phyloP scores from a whole-genome alignment of 2,329 filamentous ascomycete species.

The Diaporthe velutina region DNA sequence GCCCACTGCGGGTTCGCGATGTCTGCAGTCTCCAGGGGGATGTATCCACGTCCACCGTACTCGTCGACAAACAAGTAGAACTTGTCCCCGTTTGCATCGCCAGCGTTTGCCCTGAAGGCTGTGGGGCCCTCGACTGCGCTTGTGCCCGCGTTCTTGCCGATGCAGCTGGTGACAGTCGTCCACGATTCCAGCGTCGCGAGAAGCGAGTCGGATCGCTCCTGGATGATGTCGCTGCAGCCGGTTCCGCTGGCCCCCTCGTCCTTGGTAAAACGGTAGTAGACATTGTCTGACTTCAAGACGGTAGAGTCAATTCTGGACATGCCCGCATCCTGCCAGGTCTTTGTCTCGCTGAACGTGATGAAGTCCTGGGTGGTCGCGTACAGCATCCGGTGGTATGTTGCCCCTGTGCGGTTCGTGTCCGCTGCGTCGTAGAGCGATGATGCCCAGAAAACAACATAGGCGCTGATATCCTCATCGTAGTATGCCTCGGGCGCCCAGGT shows the following conservation, averaged over 20 bases:
- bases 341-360: slow-evolving; percentile 60
- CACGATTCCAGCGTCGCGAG: slow-evolving; percentile 57
- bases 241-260: slow-evolving; percentile 63
- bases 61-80: slow-evolving; percentile 70
- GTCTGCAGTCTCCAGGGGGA: slow-evolving; percentile 64
- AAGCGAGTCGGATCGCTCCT: slow-evolving; percentile 60
- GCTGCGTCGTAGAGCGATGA: slow-evolving; percentile 56
- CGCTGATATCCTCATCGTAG: slow-evolving; percentile 50
- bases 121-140: slow-evolving; percentile 65
- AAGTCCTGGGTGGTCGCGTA: slow-evolving; percentile 65
- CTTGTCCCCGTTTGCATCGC: slow-evolving; percentile 64
- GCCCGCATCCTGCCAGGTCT: slow-evolving; percentile 65
- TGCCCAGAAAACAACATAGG: slow-evolving; percentile 53
- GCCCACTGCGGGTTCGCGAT: slow-evolving; percentile 63
- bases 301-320: slow-evolving; percentile 66
- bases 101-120: slow-evolving; percentile 62
- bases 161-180: slow-evolving; percentile 60
- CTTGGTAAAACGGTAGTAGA: slow-evolving; percentile 67
- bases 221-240: slow-evolving; percentile 67
- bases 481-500: slow-evolving; percentile 57
- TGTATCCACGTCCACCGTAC: slow-evolving; percentile 63
- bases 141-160: slow-evolving; percentile 63
- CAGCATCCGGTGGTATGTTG: slow-evolving; percentile 65
- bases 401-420: slow-evolving; percentile 56
- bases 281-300: slow-evolving; percentile 56